Evolutionary conservation across 2,329 filamentous ascomycete genomes (phyloP), one percentile per base, ranked within the genome.

Genomic region (Lecanicillium sp.): DNA sequence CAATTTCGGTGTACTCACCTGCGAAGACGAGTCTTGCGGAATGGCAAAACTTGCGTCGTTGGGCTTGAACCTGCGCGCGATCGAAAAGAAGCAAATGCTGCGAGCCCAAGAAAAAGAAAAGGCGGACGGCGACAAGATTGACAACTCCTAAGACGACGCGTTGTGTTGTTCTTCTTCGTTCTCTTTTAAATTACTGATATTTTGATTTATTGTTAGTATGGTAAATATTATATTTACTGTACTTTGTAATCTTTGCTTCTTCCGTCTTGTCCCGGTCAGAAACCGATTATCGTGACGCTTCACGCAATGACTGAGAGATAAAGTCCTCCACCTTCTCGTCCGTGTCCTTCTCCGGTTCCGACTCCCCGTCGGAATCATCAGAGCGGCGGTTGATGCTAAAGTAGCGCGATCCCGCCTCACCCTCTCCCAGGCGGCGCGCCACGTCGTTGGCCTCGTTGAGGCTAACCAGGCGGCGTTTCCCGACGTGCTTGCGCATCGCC

Each of bases 381-480:
- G 40, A 48, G 12, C 62, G 61, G 6, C 56, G 54, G 33, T 60
- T 56, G 21, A 63, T 57, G 51, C 58, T 62, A 39, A 68, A 70
- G 57, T 69, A 68, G 6, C 67, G 60, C 8, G 61, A 64, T 4
- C 55, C 51, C 20, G 60, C 57, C 54, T 74, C 69, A 57, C 64
- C 73, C 61, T 80, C 75, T 49, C 75, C 74, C 12, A 81, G 62
- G 23, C 77, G 65, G 58, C 70, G 74, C 36, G 77, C 76, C 54
- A 81, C 77, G 56, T 81, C 76, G 56, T 78, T 79, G 42, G 76
- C 77, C 57, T 79, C 74, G 57, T 73, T 70, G 40, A 80, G 65
- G 51, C 71, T 77, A 42, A 78, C 75, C 14, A 81, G 68, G 3
- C 70, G 70, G 23, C 77, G 70, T 54, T 67, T 69, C 26, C 59